Base-by-base conservation (phyloP, 2,329 filamentous ascomycete species). In the Xenoacremonium recifei region DNA sequence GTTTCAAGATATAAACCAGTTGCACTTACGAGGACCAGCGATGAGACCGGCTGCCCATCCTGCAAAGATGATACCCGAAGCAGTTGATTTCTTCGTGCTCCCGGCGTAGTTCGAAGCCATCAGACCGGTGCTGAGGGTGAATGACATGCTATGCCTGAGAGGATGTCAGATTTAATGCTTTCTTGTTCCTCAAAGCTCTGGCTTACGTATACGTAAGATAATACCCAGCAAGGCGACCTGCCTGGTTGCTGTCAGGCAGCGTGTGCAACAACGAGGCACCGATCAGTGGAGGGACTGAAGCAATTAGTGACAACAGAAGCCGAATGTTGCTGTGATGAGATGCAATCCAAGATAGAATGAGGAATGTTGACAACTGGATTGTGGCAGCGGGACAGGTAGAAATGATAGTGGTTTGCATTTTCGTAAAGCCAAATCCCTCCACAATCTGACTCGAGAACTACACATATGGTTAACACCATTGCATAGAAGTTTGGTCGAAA, bases 41-140 rank as follows among this genome's bases (percentile, higher is more conserved):
- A 47, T 47, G 5, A 47, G 29, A 5, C 44, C 44, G 10, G 44
- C 44, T 4, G 44, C 44, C 44, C 44, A 47, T 6, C 44, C 44
- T 12, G 44, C 44, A 31, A 47, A 47, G 9, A 47, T 35, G 27
- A 47, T 16, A 20, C 33, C 44, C 7, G 44, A 43, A 12, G 44
- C 31, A 27, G 44, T 47, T 9, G 44, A 37, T 12, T 47, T 47
- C 35, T 47, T 47, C 3, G 44, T 47, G 18, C 38, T 43, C 5
- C 44, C 44, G n/a, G 44, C 44, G 32, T 43, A 47, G 33, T 47
- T 47, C 3, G 44, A 43, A 6, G 45, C 45, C 30, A 47, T 47
- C 19, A 47, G 18, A 4, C 40, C 40, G 13, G 40, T 27, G n/a
- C 30, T 37, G 10, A 42, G 40, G 10, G 40, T 42, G 6, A 33